Evolutionary conservation across 768 basidiomycete genomes (phyloP), one percentile per base, ranked within the genome.

Genomic region (Dioszegia hungarica): DNA sequence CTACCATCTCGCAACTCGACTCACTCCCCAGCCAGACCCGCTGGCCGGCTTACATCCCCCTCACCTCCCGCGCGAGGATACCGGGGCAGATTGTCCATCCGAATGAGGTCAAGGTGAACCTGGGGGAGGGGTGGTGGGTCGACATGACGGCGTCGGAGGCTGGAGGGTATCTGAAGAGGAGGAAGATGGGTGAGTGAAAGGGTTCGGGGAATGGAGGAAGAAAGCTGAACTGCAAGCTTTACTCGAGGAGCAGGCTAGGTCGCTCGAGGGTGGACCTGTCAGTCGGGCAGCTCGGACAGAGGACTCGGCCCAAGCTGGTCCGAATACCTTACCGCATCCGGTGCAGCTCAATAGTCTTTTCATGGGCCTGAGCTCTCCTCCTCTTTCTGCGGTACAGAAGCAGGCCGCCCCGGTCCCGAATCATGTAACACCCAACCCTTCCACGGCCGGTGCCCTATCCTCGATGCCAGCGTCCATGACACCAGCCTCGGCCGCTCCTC

Each of bases 121-220:
- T 72, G 0, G 67, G 67, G 9, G 60, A 17, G 12, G 70, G 54
- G 51, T 67, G 59, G 58, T 72, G 59, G 58, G 54, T 67, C 9
- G 67, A 67, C 19, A 72, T 72, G 70, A 72, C 62, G 11, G 58
- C 61, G 20, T 19, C 33, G 15, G 70, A 72, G 46, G 67, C 67
- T 25, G 51, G 28, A 1, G 57, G 43, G 11, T 72, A 65, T 40
- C 34, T 72, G 3, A 24, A 48, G 20, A 34, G 70, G 39, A 55
- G 63, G 54, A 68, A 62, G 51, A 36, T 20, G 11, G 45, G 62
- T 66, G 44, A 48, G 62, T 61, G 5, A n/a, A n/a, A n/a, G n/a
- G n/a, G 1, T 6, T 1, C 0, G 27, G 31, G 6, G 24, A 31
- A 22, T 28, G 5, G 22, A 20, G 49, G 49, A 3, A 4, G 36